Conservation (phyloP, 2,329 filamentous ascomycete genomes). For the Diaporthe batatas region DNA sequence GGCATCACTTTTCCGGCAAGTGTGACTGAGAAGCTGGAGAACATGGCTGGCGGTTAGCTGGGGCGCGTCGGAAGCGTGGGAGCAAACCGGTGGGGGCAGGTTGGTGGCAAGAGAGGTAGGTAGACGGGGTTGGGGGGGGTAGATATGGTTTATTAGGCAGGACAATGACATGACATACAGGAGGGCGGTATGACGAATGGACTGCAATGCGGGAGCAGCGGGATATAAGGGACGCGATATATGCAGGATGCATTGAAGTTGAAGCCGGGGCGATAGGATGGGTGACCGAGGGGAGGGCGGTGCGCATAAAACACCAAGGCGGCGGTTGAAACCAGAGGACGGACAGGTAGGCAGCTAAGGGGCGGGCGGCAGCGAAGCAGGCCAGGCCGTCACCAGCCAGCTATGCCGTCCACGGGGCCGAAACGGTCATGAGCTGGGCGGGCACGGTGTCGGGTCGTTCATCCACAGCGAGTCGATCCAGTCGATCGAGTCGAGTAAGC, state of each 20-base stretch:
- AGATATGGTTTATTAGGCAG: too few species aligned
- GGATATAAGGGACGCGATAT: slow-evolving; percentile 23
- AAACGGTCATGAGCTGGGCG: slow-evolving; percentile 35
- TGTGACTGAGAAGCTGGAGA: slow-evolving; percentile 47
- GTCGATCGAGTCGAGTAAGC: slow-evolving; percentile 29
- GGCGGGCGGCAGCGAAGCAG: slow-evolving; percentile 23
- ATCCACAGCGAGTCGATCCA: slow-evolving; percentile 16
- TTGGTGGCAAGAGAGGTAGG: slow-evolving; percentile 35
- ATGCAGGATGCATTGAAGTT: slow-evolving; percentile 23
- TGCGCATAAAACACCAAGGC: slow-evolving; percentile 28
- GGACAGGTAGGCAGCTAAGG: slow-evolving; percentile 10
- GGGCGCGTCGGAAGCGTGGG: background rate
- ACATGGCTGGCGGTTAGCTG: slow-evolving; percentile 46
- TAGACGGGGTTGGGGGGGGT: too few species aligned
- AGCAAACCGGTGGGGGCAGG: background rate
- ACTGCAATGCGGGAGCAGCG: slow-evolving; percentile 23
- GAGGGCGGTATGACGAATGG: slow-evolving; percentile 29
- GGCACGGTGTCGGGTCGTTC: slow-evolving; percentile 2
- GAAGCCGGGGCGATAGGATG: background rate
- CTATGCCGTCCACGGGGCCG: slow-evolving; percentile 33
- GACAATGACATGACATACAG: slow-evolving; percentile 33
- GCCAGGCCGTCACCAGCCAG: slow-evolving; percentile 36
- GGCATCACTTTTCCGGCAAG: slow-evolving; percentile 41
- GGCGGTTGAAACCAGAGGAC: slow-evolving; percentile 26
- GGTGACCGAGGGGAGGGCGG: background rate